Evolutionary conservation across 1,139 yeast genomes (phyloP).

Genomic region (Protomyces arabidopsidicola): DNA sequence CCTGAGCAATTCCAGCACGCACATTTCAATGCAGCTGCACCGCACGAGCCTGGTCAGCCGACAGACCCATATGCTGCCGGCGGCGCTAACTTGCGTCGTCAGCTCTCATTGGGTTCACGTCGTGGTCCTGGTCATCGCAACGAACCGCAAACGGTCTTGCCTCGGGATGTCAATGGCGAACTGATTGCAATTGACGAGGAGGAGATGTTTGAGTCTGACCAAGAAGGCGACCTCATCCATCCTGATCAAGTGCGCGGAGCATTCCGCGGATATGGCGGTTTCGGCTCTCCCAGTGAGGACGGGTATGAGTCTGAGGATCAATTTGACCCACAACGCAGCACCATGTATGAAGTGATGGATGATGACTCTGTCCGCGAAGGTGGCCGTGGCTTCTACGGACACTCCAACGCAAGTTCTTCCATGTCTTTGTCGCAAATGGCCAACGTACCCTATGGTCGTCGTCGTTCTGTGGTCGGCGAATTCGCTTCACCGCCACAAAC

Average conservation of each 20-base stretch:
- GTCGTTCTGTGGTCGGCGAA: neutral
- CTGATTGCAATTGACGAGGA: conserved; percentile 25
- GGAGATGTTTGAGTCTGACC: conserved; percentile 16
- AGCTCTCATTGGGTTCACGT: conserved; percentile 28
- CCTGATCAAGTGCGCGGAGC: conserved; percentile 27
- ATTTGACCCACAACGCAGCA: conserved; percentile 24
- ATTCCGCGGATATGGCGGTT: conserved; percentile 24
- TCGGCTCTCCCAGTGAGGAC: conserved; percentile 25
- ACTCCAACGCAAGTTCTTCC: conserved; percentile 23
- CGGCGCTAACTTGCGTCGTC: conserved; percentile 19
- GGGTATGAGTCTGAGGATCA: conserved; percentile 26
- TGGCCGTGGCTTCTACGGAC: conserved; percentile 13
- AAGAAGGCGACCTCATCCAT: conserved; percentile 21
- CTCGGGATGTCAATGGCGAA: conserved; percentile 24
- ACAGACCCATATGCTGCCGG: conserved; percentile 1
- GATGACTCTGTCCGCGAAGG: conserved; percentile 24
- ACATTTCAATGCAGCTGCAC: neutral
- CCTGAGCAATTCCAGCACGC: neutral
- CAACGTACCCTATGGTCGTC: conserved; percentile 8
- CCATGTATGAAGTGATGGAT: conserved; percentile 23
- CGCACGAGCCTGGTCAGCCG: conserved; percentile 5
- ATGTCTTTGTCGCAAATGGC: conserved; percentile 26
- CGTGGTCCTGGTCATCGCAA: conserved; percentile 30
- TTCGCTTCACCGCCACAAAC: conserved; percentile 23
- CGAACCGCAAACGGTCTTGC: neutral